phyloP scores from a whole-genome alignment of 192 early-diverging fungal genomes.

The Rhizophagus clarus region DNA sequence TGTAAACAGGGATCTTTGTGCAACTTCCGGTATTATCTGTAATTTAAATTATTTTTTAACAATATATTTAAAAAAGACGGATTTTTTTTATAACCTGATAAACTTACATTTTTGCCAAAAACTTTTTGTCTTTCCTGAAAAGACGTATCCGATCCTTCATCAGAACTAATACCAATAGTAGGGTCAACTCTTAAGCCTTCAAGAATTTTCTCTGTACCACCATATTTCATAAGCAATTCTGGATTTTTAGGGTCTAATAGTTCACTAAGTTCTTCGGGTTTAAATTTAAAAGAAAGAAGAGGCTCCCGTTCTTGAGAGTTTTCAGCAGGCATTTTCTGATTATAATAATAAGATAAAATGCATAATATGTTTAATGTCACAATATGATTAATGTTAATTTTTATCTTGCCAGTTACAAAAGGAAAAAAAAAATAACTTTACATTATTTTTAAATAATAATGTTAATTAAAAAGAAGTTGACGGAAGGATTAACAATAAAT shows the following conservation, averaged over 20 bases:
- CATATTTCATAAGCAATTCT: constrained; percentile 55
- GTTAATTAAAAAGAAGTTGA: no score
- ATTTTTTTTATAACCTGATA: no score
- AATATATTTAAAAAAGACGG: no score
- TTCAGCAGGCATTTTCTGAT: not conserved
- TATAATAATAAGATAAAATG: no score
- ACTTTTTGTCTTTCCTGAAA: constrained; percentile 45
- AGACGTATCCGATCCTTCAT: constrained; percentile 43
- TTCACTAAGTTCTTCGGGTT: constrained; percentile 52
- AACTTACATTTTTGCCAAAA: constrained; percentile 49
- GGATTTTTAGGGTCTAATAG: constrained; percentile 72
- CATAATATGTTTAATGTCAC: no score
- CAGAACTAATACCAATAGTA: constrained; percentile 54
- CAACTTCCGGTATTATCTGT: constrained; percentile 55
- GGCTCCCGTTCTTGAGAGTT: not conserved
- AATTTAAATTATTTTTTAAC: not conserved
- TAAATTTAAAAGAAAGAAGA: constrained; percentile 45
- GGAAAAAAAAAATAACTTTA: no score
- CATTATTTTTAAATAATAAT: no score
- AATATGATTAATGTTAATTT: no score
- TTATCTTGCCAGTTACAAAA: no score
- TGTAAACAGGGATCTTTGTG: constrained; percentile 54
- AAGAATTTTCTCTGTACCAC: constrained; percentile 62
- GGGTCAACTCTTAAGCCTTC: constrained; percentile 65
- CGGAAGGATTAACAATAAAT: no score